Evolutionary conservation across 768 basidiomycete species (phyloP), one percentile per base, ranked within the genome.

Genomic region (Kwoniella dejecticola): DNA sequence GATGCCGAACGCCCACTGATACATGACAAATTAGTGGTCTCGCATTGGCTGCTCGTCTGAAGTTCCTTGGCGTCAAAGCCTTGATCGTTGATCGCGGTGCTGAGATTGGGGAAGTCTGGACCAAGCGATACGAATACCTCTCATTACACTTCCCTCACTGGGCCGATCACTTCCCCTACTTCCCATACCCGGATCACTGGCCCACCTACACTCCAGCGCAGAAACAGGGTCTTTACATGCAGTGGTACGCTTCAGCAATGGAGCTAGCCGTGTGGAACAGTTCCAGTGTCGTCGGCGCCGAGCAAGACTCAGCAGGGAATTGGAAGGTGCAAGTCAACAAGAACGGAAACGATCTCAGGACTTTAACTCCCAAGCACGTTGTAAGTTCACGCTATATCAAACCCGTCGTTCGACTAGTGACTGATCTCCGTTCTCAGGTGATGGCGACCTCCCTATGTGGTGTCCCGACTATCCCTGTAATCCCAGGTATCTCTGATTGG

Each of bases 21-120:
- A n/a, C n/a, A n/a, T n/a, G n/a, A n/a, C n/a, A n/a, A n/a, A n/a
- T n/a, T n/a, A n/a, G n/a, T 62, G 89, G 88, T 1, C 77, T 85
- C 33, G 83, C 82, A 15, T 65, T 85, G 1, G 87, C 88, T 0
- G 86, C 87, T 0, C 80, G 86, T 10, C 81, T 88, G 52, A 85
- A 86, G 67, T 81, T 80, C 36, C 79, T 88, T 27, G 83, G 83
- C 17, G 75, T 89, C 12, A 67, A 80, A 1, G 77, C 83, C 0
- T 77, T 90, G 7, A 76, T 89, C 12, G 78, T 90, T 44, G 89
- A 91, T 70, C 11, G 49, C 4, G 64, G 70, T 23, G 21, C 42
- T 4, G 58, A 70, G 6, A 61, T 77, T 44, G 75, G 75, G 0
- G 75, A 77, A 59, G 64, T 58, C 21, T 76, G 75, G 72, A 52